These are phyloP conservation scores for Teunomyces atbi DNA, from an alignment of 805 yeast genomes.

Conservation along the genomic window DNA sequence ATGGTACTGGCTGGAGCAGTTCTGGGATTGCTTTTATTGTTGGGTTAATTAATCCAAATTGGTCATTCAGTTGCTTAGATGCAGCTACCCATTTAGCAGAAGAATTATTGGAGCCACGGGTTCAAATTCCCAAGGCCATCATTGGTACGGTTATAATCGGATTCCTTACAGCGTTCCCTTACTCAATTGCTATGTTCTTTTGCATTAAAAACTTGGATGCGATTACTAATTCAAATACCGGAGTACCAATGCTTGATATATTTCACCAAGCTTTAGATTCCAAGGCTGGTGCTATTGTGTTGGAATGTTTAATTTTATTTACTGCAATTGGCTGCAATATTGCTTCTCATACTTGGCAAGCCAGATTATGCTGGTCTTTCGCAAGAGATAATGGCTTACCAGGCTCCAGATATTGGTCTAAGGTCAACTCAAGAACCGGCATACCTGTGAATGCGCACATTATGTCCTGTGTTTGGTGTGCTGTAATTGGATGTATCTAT, in stretches of 20 bases:
- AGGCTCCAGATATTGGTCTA: constrained; percentile 50
- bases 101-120: constrained; percentile 57
- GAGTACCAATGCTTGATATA: constrained; percentile 63
- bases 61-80: constrained; percentile 69
- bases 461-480: constrained; percentile 52
- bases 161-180: constrained; percentile 55
- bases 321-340: constrained; percentile 60
- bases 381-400: constrained; percentile 65
- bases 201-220: constrained; percentile 52
- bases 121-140: constrained; percentile 60
- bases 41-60: constrained; percentile 70
- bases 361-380: constrained; percentile 66
- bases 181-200: constrained; percentile 58
- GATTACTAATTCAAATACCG: constrained; percentile 50
- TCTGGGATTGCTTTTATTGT: constrained; percentile 62
- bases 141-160: constrained; percentile 65
- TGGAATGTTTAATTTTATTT: constrained; percentile 48
- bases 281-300: constrained; percentile 53
- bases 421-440: constrained; percentile 45
- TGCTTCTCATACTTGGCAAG: constrained; percentile 66
- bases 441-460: constrained; percentile 62
- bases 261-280: constrained; percentile 55
- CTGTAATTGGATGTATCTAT: constrained; percentile 58
- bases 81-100: constrained; percentile 74
- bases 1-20: constrained; percentile 60